Base-by-base conservation (phyloP, 257 asterid genomes). In the Plantago major region DNA sequence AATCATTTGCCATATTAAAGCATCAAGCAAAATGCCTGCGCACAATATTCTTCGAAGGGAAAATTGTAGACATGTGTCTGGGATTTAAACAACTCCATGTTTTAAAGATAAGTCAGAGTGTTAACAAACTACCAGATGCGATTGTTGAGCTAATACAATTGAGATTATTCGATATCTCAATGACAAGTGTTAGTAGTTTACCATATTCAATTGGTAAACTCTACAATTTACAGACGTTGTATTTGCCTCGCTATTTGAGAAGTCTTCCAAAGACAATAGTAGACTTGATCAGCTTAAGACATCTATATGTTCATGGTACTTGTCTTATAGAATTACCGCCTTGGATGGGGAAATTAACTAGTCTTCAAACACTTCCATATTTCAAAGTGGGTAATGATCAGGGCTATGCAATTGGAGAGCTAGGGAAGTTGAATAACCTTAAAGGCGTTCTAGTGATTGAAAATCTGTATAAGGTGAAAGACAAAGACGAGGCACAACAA, bases 401-500 rank as follows among this genome's bases (percentile, higher is more conserved):
- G 43, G 76, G 76, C 15, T 10, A 62, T 16, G 49, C 28, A 62
- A 62, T 75, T 46, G 61, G 15, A 18, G 81, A 78, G 72, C 33
- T 74, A 3, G 71, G 71, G 28, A 7, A 18, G 13, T 50, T 74
- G 56, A 55, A 71, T 46, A 52, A 71, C 7, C 53, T 78, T 0
- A 51, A 48, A 14, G 70, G 78, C 0, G 13, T 44, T 6, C 55
- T 74, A 1, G 17, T 11, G 12, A 68, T 78, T 30, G 1, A 3
- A 9, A 50, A 49, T 42, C 73, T 75, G 43, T 67, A 72, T 1
- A 19, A 47, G 3, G 81, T 75, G 17, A 46, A 9, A 2, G 42
- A 38, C 42, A 70, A 42, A 45, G 65, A 46, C 45, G 71, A 69
- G 26, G 77, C 81, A 11, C 26, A 9, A 18, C 57, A 42, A 3